A percentile compares a stretch with the other conserved stretches of the same genome.
These are phyloP conservation scores for Hymenoscyphus salicellus DNA, from an alignment of 2,329 filamentous ascomycete genomes.

Conservation along the genomic window DNA sequence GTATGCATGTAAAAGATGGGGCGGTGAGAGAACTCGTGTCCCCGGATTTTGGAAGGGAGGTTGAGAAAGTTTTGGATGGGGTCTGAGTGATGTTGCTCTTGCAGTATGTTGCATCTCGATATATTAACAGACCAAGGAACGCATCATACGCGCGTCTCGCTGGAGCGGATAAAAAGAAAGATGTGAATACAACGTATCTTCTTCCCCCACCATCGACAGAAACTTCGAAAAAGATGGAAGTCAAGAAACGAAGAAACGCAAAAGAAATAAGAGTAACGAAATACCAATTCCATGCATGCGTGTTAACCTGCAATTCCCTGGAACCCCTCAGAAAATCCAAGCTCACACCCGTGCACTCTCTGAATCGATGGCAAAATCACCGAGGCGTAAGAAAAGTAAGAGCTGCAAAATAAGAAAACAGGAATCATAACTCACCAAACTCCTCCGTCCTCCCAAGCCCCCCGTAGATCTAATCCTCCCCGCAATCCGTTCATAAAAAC, in stretches of 20 bases:
- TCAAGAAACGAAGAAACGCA: not conserved
- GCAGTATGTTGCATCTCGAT: not conserved
- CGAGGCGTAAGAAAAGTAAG: no score
- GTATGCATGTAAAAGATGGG: no score
- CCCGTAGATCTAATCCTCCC: not conserved
- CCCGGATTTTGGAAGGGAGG: not conserved
- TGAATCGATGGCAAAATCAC: no score
- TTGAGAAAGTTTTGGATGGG: no score
- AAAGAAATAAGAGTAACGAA: no score
- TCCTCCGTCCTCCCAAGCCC: not conserved
- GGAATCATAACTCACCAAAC: conserved; percentile 7
- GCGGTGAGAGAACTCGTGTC: no score
- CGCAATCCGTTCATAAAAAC: not conserved
- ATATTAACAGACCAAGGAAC: not conserved
- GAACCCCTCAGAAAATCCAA: no score
- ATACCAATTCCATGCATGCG: no score
- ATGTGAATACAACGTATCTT: not conserved
- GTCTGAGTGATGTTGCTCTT: not conserved
- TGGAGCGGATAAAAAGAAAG: not conserved
- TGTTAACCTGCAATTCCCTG: no score
- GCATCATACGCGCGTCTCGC: not conserved
- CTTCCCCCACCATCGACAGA: not conserved
- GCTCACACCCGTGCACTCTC: no score
- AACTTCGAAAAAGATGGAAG: not conserved
- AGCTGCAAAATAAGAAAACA: not conserved